These are phyloP conservation scores for Brassica nigra DNA, from an alignment of 345 rosid genomes.

Conservation along the genomic window DNA sequence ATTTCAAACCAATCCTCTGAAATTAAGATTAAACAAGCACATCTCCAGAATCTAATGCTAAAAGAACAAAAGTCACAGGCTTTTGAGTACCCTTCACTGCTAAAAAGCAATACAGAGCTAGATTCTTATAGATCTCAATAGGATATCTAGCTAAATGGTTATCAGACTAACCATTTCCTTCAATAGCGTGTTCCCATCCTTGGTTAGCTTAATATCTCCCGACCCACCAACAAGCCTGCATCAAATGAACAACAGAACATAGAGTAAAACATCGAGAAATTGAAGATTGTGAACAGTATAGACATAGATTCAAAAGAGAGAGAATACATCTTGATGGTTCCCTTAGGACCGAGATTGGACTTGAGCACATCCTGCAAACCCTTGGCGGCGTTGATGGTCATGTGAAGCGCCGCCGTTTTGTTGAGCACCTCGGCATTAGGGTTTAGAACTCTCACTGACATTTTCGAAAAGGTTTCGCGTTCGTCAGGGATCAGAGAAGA, in stretches of 20 bases:
- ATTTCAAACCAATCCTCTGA: conserved; percentile 2
- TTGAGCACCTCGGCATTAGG: conserved; percentile 98
- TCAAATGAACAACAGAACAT: background rate
- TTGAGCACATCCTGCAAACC: conserved; percentile 96
- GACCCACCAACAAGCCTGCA: conserved; percentile 97
- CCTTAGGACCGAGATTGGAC: conserved; percentile 95
- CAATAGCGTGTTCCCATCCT: conserved; percentile 92
- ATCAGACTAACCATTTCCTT: conserved; percentile 94
- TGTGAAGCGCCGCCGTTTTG: conserved; percentile 99
- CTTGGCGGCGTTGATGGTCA: conserved; percentile 98
- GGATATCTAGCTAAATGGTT: no score
- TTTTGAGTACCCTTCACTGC: conserved; percentile 13
- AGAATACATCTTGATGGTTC: conserved; percentile 88
- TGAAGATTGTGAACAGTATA: background rate
- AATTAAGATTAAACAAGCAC: background rate
- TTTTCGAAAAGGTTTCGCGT: conserved; percentile 40
- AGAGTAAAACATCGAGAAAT: background rate
- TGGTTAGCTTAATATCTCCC: conserved; percentile 96
- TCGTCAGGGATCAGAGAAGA: conserved; percentile 9
- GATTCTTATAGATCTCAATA: conserved; percentile 13
- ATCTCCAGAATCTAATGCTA: background rate
- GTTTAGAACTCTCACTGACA: conserved; percentile 89
- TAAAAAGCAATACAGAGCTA: conserved; percentile 19
- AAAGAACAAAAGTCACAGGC: background rate
- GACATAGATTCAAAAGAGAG: background rate